Conservation (phyloP, 345 rosid genomes). For the Arabis alpina region DNA sequence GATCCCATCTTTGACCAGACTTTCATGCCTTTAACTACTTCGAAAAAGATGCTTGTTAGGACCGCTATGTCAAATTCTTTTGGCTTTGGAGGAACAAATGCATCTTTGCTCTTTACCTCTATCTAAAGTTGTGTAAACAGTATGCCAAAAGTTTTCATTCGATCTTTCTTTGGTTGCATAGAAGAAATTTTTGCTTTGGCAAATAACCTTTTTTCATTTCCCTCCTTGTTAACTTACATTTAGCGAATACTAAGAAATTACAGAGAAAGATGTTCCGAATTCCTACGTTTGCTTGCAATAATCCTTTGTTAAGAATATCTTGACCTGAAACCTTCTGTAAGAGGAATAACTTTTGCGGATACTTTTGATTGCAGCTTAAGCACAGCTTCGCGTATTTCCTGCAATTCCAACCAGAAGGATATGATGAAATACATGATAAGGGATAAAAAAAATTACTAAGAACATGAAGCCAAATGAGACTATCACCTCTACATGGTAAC, state of each 20-base stretch:
- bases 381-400: conserved; percentile 85
- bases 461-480: conserved; percentile 17
- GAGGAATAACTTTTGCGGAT: conserved; percentile 83
- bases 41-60: conserved; percentile 66
- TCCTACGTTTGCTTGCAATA: conserved; percentile 16
- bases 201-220: not conserved
- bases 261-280: conserved; percentile 23
- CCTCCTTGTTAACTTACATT: conserved; percentile 12
- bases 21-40: conserved; percentile 70
- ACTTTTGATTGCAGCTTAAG: conserved; percentile 77
- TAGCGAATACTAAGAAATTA: conserved; percentile 15
- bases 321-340: conserved; percentile 95
- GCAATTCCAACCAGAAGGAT: conserved; percentile 34
- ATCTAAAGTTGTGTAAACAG: conserved; percentile 33
- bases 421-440: not conserved
- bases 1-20: conserved; percentile 69
- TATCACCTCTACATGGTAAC: conserved; percentile 81
- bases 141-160: conserved; percentile 19
- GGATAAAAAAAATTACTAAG: not conserved
- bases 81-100: conserved; percentile 95
- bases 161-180: not conserved
- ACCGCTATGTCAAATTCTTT: conserved; percentile 90
- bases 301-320: conserved; percentile 41
- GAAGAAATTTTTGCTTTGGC: not conserved
- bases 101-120: conserved; percentile 68